Base-by-base conservation (phyloP, 2,329 filamentous ascomycete species). In the Colletotrichum lini region DNA sequence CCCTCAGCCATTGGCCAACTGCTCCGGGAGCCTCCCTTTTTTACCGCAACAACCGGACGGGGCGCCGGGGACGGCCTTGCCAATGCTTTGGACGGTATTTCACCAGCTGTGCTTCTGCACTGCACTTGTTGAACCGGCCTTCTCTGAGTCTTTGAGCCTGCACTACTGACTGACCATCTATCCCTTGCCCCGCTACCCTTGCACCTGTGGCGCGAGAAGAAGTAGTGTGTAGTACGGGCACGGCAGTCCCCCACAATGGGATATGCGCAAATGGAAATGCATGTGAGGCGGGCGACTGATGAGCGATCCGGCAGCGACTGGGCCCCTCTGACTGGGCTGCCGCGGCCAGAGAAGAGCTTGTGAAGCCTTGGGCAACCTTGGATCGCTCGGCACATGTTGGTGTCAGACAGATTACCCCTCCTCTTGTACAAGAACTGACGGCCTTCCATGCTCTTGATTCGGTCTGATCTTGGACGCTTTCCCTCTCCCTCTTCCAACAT, bases 371-470 rank as follows among this genome's bases (percentile, higher is more conserved):
- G 65, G 42, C 65, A 54, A 69, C 45, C 58, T 69, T 63, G 65
- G 59, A 47, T 54, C 63, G 65, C 69, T 69, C 65, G 69, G 69
- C 65, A 69, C 52, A 69, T 72, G 59, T 64, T 64, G 69, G 64
- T 69, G 69, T 64, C 65, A 64, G 65, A 64, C 44, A 53, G 50
- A 21, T 47, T 68, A 68, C 69, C 65, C 65, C 65, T 69, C 69
- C 65, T 67, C 57, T 69, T 53, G 65, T 69, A 72, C 65, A 72
- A 64, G 58, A 69, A 18, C 49, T 64, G 49, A 53, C 23, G 44
- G 57, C 64, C 50, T 58, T 54, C 65, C 58, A 42, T 47, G 21
- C 21, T 16, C n/a, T 54, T 21, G 16, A 21, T 10, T 47, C n/a
- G 44, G 26, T 42, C 44, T n/a, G 45, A 38, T 30, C 26, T 30